These are phyloP conservation scores for Obba rivulosa DNA, from an alignment of 768 basidiomycete genomes.

Conservation along the genomic window DNA sequence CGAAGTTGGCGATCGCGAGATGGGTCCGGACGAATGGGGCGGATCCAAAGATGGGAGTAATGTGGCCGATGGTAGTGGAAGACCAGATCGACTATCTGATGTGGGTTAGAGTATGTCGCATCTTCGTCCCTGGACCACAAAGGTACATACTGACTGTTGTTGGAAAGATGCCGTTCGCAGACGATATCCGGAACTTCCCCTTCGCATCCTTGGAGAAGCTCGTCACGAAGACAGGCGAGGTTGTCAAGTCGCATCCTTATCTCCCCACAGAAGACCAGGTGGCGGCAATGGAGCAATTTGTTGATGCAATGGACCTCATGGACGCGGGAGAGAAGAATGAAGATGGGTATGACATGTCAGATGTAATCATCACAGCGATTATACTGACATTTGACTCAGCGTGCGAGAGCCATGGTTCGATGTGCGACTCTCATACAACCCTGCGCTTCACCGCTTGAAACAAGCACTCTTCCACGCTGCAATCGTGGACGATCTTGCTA, in stretches of 20 bases:
- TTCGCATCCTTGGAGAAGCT: slow-evolving; percentile 79
- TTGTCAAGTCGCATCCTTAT: slow-evolving; percentile 70
- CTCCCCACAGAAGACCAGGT: slow-evolving; percentile 76
- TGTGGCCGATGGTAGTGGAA: slow-evolving; percentile 56
- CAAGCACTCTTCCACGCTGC: slow-evolving; percentile 92
- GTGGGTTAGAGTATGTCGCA: slow-evolving; percentile 66
- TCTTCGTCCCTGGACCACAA: too few relatives aligned
- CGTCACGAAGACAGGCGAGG: slow-evolving; percentile 69
- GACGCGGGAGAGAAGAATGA: slow-evolving; percentile 71
- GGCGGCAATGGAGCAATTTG: slow-evolving; percentile 80
- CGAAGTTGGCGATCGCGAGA: slow-evolving; percentile 69
- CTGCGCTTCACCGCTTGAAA: slow-evolving; percentile 84
- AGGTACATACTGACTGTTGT: not conserved
- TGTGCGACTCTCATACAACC: slow-evolving; percentile 74
- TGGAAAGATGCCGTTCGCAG: slow-evolving; percentile 98
- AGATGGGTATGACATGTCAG: slow-evolving; percentile 46
- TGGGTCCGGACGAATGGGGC: slow-evolving; percentile 70
- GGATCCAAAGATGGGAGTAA: slow-evolving; percentile 84
- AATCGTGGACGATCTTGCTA: slow-evolving; percentile 64
- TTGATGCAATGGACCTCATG: slow-evolving; percentile 87
- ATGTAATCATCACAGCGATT: not conserved
- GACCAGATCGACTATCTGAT: slow-evolving; percentile 68
- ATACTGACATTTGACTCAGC: slow-evolving; percentile 30
- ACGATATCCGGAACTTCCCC: slow-evolving; percentile 83
- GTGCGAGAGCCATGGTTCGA: slow-evolving; percentile 71